Conservation (phyloP, 1,139 yeast species). For the Geotrichum carabidarum region DNA sequence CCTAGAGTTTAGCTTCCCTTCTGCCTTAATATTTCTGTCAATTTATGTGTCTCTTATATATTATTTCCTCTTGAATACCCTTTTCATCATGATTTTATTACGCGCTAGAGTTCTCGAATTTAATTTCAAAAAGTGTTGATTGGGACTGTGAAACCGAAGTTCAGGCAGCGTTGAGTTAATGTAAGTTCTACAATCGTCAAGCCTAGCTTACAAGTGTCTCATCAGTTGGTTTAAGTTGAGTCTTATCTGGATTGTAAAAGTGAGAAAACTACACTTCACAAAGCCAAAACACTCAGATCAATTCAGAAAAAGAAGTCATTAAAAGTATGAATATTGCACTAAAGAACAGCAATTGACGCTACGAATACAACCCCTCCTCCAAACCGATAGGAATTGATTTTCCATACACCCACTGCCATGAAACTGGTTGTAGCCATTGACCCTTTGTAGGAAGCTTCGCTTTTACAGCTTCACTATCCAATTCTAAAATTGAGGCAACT, state of each 20-base stretch:
- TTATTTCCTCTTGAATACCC: no score
- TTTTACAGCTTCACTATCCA: constrained; percentile 23
- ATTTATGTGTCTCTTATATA: neutral
- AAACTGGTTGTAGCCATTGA: constrained; percentile 54
- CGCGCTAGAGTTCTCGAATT: no score
- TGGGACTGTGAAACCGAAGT: no score
- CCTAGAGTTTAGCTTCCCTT: neutral
- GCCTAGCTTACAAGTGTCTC: no score
- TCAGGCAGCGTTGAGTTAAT: no score
- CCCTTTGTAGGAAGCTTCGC: constrained; percentile 21
- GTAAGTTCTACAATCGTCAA: no score
- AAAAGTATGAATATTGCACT: neutral
- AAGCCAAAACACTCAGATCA: neutral
- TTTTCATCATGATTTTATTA: no score
- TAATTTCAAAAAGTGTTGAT: no score
- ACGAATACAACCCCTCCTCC: constrained; percentile 75
- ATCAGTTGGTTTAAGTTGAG: no score
- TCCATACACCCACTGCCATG: constrained; percentile 88
- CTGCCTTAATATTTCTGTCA: neutral
- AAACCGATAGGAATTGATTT: constrained; percentile 60
- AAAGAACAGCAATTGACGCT: constrained; percentile 1
- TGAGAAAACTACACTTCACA: neutral
- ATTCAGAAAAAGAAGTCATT: no score
- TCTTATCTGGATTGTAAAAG: neutral
- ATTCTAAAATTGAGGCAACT: constrained; percentile 36